phyloP scores from a whole-genome alignment of 2,329 filamentous ascomycete species.

The Atkinsonella hypoxylon region DNA sequence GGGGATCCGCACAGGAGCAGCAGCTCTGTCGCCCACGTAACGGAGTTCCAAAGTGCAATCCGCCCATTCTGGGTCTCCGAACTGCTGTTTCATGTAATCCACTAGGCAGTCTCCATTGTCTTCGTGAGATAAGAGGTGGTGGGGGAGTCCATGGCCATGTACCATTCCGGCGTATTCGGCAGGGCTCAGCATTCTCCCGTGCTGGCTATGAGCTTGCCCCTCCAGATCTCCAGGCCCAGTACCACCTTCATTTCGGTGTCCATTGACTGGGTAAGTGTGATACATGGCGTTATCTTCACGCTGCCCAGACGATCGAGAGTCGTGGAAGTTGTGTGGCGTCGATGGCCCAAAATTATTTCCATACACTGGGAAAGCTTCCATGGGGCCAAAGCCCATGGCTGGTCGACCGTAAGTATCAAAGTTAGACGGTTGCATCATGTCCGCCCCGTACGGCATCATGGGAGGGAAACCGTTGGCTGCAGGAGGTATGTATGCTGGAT shows the following conservation, averaged over 20 bases:
- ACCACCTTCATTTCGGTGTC: constrained; percentile 26
- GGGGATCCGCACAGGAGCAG: constrained; percentile 29
- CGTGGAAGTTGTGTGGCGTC: constrained; percentile 50
- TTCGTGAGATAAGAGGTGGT: constrained; percentile 15
- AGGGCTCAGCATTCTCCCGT: constrained; percentile 19
- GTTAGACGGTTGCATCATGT: constrained; percentile 21
- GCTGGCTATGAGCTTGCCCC: constrained; percentile 15
- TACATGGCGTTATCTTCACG: constrained; percentile 32
- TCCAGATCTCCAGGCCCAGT: constrained; percentile 22
- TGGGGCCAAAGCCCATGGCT: constrained; percentile 21
- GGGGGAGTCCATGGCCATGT: constrained; percentile 17
- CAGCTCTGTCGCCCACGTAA: constrained; percentile 26
- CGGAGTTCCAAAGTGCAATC: constrained; percentile 36
- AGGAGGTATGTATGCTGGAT: constrained; percentile 21
- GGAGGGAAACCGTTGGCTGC: constrained; percentile 25
- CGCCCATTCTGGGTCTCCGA: constrained; percentile 20
- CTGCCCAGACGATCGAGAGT: constrained; percentile 44
- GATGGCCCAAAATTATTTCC: constrained; percentile 36
- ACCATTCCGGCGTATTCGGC: constrained; percentile 23
- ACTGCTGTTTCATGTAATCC: constrained; percentile 27
- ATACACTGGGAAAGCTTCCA: constrained; percentile 22
- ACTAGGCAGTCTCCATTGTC: constrained; percentile 26
- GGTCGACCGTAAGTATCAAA: constrained; percentile 28
- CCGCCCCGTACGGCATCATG: constrained; percentile 23
- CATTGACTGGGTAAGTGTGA: constrained; percentile 26